Evolutionary conservation across 75 land plant species (phyloP), one percentile per base, ranked within the genome.

Genomic region (Pseudotsuga menziesii): DNA sequence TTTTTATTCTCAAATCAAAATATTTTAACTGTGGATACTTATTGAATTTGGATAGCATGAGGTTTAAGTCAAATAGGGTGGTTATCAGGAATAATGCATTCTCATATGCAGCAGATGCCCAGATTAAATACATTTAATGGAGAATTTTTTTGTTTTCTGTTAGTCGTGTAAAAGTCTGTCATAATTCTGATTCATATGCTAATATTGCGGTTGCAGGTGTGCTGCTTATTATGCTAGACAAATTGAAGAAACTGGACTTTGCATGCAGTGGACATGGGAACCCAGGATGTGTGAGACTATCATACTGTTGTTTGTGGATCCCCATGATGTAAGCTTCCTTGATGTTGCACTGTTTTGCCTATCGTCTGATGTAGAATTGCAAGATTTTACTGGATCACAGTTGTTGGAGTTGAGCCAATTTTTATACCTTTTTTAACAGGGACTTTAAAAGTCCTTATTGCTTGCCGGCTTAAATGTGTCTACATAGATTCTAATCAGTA

Each of bases 221-320:
- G 86, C 90, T 78, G 86, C 85, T 27, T 82, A 78, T 75, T 96
- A 85, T 80, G 54, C 79, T 26, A 72, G 69, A 35, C 82, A 79
- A 73, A 76, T 89, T 75, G 88, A 82, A 77, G 77, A 59, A 55
- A 74, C 63, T 26, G 87, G 83, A 11, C 76, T 94, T 74, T 48
- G 79, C 55, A 86, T 86, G 72, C 82, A 86, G 79, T 97, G 93
- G 93, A 84, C 83, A 25, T 97, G 95, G 98, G 99, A 94, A 64
- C 93, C 99, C 58, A 77, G 61, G 60, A 87, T 97, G 87, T 88
- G 91, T 16, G 98, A 94, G 73, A 84, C 93, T 67, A 76, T 97
- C 76, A 76, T 92, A 17, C 93, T 97, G 74, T 80, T 88, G 54
- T 82, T 91, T 80, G 58, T 91, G 64, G 89, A 89, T 77, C 82